Conservation (phyloP, 768 basidiomycete species). For the Rhodotorula taiwanensis region DNA sequence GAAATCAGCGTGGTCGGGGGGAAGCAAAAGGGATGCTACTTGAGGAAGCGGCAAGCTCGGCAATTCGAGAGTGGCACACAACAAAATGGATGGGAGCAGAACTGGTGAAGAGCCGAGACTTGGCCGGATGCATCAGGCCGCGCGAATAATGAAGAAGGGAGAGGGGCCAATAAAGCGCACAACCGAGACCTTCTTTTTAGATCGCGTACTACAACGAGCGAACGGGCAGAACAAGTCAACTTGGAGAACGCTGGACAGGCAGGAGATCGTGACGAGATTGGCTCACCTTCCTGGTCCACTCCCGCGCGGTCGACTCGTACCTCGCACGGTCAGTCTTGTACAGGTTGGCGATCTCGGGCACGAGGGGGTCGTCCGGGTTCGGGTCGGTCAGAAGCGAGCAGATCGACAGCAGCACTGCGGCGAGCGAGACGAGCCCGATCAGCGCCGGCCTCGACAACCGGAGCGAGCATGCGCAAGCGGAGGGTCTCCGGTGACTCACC, state of each 20-base stretch:
- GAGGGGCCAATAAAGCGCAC: neutral
- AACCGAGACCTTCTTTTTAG: no score
- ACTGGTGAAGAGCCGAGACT: no score
- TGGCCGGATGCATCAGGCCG: no score
- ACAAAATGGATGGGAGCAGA: no score
- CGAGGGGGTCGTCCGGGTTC: constrained; percentile 97
- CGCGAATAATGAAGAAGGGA: neutral
- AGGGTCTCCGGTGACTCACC: constrained; percentile 63
- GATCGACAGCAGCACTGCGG: constrained; percentile 82
- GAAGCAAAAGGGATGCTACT: no score
- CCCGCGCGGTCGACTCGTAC: constrained; percentile 95
- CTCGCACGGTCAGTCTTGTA: constrained; percentile 98
- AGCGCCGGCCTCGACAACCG: neutral
- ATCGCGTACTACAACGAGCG: neutral
- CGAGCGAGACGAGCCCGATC: neutral
- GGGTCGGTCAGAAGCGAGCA: constrained; percentile 99
- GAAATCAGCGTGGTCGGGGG: no score
- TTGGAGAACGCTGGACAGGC: neutral
- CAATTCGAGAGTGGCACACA: no score
- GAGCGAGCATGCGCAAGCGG: neutral
- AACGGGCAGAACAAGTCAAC: neutral
- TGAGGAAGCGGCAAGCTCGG: no score
- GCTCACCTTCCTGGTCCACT: constrained; percentile 90
- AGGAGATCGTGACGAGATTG: neutral
- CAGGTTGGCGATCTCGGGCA: constrained; percentile 87